These are phyloP conservation scores for Backusella macrospora DNA, from an alignment of 192 early-diverging fungal genomes.

Conservation along the genomic window DNA sequence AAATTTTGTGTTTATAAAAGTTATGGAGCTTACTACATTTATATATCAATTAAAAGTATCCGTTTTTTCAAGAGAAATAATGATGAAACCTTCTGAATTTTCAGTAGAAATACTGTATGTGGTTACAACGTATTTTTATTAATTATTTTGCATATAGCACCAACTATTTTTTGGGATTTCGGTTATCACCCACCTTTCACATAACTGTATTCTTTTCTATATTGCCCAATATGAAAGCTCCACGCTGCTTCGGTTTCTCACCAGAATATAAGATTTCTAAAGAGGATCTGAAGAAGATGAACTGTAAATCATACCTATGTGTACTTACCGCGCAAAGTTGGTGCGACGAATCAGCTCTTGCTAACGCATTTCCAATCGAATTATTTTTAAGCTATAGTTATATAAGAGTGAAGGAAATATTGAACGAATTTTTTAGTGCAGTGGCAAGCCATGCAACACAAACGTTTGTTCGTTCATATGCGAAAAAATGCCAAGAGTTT, in stretches of 20 bases:
- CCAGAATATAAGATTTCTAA: too few species aligned
- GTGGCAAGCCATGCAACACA: neutral
- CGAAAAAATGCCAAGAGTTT: neutral
- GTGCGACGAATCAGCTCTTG: neutral
- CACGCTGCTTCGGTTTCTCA: too few species aligned
- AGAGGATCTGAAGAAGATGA: too few species aligned
- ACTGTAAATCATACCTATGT: too few species aligned
- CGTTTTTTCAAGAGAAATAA: too few species aligned
- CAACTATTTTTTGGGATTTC: too few species aligned
- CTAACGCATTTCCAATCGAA: constrained; percentile 10
- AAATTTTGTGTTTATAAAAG: too few species aligned
- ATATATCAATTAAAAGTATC: too few species aligned
- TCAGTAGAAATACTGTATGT: too few species aligned
- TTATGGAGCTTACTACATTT: too few species aligned
- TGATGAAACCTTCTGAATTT: too few species aligned
- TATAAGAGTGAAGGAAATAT: neutral
- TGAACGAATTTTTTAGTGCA: neutral
- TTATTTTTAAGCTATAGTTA: neutral
- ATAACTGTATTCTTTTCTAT: neutral
- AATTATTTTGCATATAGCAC: neutral
- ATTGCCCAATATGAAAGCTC: too few species aligned
- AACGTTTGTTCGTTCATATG: neutral
- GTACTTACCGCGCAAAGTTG: neutral
- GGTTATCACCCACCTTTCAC: neutral
- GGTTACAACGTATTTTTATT: neutral